Conservation (phyloP, 192 early-diverging fungal species). For the Phlyctochytrium arcticum region DNA sequence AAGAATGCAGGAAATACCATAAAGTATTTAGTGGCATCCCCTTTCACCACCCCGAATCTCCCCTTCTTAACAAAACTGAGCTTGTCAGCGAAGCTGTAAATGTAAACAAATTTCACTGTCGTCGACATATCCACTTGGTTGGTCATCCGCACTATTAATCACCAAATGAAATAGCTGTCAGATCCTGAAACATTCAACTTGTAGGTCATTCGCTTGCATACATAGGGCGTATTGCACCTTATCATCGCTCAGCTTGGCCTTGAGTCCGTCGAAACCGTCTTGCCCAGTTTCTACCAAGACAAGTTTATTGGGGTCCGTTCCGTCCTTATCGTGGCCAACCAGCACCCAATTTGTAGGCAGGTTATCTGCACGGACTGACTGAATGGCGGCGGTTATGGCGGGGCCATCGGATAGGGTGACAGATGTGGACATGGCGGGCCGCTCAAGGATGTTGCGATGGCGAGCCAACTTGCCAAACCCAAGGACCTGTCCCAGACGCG, state of each 20-base stretch:
- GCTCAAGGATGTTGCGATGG: too few relatives aligned
- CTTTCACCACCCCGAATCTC: conserved; percentile 40
- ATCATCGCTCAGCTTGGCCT: conserved; percentile 9
- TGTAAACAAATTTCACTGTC: conserved; percentile 39
- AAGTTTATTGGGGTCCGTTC: conserved; percentile 17
- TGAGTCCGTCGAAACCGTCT: conserved; percentile 26
- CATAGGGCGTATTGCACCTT: conserved; percentile 27
- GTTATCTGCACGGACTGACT: conserved; percentile 31
- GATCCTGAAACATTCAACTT: too few relatives aligned
- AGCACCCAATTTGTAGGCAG: conserved; percentile 34
- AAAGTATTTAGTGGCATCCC: conserved; percentile 35
- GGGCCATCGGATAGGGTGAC: background rate
- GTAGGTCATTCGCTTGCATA: conserved; percentile 1
- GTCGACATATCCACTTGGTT: conserved; percentile 11
- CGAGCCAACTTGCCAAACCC: too few relatives aligned
- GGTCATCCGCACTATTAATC: background rate
- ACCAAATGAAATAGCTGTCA: background rate
- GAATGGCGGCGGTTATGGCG: conserved; percentile 20
- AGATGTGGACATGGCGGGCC: conserved; percentile 20
- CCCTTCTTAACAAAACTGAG: conserved; percentile 38
- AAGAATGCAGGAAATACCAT: too few relatives aligned
- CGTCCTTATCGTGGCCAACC: conserved; percentile 23
- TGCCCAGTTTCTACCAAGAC: conserved; percentile 16
- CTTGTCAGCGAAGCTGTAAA: conserved; percentile 39
- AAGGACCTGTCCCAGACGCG: too few relatives aligned